Evolutionary conservation across 495 filamentous ascomycete genomes (phyloP).

Genomic region (Hypoxylon fragiforme): DNA sequence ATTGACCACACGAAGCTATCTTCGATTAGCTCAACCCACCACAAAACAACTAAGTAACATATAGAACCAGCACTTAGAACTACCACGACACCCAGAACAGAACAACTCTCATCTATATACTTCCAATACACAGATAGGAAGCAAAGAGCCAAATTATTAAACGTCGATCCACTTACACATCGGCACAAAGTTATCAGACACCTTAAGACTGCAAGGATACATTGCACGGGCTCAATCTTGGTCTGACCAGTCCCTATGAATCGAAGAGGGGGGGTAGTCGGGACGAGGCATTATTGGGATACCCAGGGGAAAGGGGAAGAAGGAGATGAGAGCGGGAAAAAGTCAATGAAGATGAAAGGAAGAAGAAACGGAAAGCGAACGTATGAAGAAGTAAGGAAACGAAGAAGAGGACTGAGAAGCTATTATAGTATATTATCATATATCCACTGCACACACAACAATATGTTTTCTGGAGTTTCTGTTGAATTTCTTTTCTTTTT

Average conservation of each 20-base stretch:
- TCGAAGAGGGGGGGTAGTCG: neutral
- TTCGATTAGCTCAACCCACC: neutral
- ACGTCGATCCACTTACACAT: neutral
- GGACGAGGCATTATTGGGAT: constrained; percentile 18
- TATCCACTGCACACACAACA: constrained; percentile 16
- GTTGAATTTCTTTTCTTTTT: no score
- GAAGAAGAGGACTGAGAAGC: no score
- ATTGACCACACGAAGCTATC: neutral
- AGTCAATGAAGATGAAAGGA: no score
- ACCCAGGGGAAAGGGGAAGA: constrained; percentile 15
- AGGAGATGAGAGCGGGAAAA: constrained; percentile 1
- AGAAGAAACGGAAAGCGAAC: no score
- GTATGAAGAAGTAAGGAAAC: no score
- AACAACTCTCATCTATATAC: neutral
- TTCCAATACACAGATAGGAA: neutral
- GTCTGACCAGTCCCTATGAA: neutral
- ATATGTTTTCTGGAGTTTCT: no score
- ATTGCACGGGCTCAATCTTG: neutral
- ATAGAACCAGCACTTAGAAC: neutral
- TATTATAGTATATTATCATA: constrained; percentile 18
- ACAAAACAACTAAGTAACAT: neutral
- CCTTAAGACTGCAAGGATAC: constrained; percentile 18
- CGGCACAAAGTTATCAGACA: neutral
- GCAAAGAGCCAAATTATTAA: neutral
- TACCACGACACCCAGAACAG: constrained; percentile 8